Evolutionary conservation across 1,139 yeast species (phyloP).

Genomic region (Magnusiomyces tetraspermus): DNA sequence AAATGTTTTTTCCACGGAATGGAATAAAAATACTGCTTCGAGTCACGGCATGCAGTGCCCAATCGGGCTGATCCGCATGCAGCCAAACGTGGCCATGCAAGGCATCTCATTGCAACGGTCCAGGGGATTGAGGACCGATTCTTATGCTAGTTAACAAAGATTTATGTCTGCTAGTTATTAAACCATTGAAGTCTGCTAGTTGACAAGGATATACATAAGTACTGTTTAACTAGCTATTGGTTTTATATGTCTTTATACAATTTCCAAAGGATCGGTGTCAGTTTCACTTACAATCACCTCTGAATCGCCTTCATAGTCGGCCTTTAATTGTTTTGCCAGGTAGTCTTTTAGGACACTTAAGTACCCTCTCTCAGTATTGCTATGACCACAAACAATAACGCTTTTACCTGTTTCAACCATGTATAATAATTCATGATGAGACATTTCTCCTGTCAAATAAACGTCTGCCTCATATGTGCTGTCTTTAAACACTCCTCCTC

Average conservation of each 20-base stretch:
- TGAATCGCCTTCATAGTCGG: slow-evolving; percentile 29
- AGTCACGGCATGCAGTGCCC: background rate
- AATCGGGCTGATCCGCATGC: background rate
- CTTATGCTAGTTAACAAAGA: too few relatives aligned
- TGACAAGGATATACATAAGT: background rate
- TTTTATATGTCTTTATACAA: slow-evolving; percentile 25
- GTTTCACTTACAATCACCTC: slow-evolving; percentile 41
- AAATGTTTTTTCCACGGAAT: background rate
- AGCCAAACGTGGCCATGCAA: background rate
- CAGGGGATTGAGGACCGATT: too few relatives aligned
- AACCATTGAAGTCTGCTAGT: background rate
- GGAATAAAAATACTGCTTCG: background rate
- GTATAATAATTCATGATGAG: slow-evolving; percentile 81
- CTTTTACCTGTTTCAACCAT: slow-evolving; percentile 64
- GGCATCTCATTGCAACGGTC: too few relatives aligned
- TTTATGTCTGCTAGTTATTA: background rate
- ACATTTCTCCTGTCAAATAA: slow-evolving; percentile 81
- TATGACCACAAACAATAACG: slow-evolving; percentile 75
- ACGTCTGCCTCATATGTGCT: slow-evolving; percentile 51
- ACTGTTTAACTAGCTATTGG: too few relatives aligned
- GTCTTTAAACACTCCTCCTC: slow-evolving; percentile 58
- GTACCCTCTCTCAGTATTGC: slow-evolving; percentile 88
- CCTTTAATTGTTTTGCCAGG: slow-evolving; percentile 37
- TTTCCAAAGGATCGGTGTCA: slow-evolving; percentile 50
- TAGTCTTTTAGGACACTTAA: slow-evolving; percentile 44